phyloP scores from a whole-genome alignment of 176 grass and related monocot genomes.

The Hordeum marinum region DNA sequence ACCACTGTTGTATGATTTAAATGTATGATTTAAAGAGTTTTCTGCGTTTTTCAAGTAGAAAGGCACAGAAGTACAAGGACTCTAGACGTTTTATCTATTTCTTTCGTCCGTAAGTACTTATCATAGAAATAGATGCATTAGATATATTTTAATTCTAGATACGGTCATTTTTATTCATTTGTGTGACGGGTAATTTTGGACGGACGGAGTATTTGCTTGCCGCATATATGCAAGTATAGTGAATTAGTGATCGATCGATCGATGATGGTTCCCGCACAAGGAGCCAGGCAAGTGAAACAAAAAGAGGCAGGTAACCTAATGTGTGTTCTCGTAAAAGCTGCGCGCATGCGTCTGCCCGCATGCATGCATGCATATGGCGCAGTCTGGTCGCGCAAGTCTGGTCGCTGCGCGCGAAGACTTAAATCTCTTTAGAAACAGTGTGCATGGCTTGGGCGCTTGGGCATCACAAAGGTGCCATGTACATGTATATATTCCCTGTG shows the following conservation, averaged over 20 bases:
- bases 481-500: not conserved
- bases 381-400: conserved; percentile 38
- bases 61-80: not conserved
- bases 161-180: too few relatives aligned
- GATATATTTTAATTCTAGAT: too few relatives aligned
- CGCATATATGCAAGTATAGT: not conserved
- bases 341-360: not conserved
- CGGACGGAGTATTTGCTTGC: too few relatives aligned
- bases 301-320: conserved; percentile 22
- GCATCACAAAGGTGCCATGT: not conserved
- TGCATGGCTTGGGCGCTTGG: not conserved
- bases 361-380: not conserved
- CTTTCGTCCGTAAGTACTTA: too few relatives aligned
- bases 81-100: not conserved
- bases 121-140: too few relatives aligned
- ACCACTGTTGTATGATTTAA: too few relatives aligned
- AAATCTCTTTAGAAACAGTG: conserved; percentile 44
- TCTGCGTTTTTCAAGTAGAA: too few relatives aligned
- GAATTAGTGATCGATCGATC: not conserved
- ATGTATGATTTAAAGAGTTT: too few relatives aligned
- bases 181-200: too few relatives aligned
- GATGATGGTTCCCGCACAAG: not conserved
- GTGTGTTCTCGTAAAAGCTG: conserved; percentile 53
- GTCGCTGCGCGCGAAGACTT: not conserved
- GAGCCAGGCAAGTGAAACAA: conserved; percentile 44